A percentile compares a stretch with the other conserved stretches of the same genome.
Evolutionary conservation across 2,329 filamentous ascomycete genomes (phyloP).

Genomic region (Tolypocladium nubicola): DNA sequence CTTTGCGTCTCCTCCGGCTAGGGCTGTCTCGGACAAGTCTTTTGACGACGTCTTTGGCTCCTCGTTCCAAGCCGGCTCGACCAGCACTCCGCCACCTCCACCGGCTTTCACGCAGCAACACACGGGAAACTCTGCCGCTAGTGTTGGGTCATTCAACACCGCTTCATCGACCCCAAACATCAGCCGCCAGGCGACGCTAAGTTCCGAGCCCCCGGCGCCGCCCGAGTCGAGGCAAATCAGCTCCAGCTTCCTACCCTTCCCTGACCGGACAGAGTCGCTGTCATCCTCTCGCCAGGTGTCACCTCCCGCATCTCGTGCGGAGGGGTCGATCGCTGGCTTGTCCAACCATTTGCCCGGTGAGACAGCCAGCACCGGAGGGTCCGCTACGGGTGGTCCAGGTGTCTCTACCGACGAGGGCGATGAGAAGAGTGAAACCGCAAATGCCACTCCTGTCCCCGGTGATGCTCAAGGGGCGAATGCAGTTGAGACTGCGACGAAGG

Average conservation of each 20-base stretch:
- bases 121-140: constrained; percentile 45
- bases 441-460: constrained; percentile 13
- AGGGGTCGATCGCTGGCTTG: constrained; percentile 30
- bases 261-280: constrained; percentile 54
- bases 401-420: constrained; percentile 5
- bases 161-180: constrained; percentile 52
- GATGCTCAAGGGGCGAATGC: constrained; percentile 11
- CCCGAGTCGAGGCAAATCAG: constrained; percentile 69
- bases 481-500: constrained; percentile 5
- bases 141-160: constrained; percentile 39
- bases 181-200: constrained; percentile 49
- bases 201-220: constrained; percentile 48
- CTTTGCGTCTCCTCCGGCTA: constrained; percentile 36
- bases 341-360: constrained; percentile 15
- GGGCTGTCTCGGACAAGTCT: constrained; percentile 49
- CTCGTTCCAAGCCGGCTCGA: constrained; percentile 39
- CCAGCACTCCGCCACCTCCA: constrained; percentile 30
- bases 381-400: constrained; percentile 11
- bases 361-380: constrained; percentile 7
- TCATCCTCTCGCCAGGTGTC: constrained; percentile 72
- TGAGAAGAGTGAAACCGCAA: constrained; percentile 14
- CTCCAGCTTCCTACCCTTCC: constrained; percentile 65
- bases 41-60: constrained; percentile 85
- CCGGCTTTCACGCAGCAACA: constrained; percentile 38
- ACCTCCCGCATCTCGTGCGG: constrained; percentile 50